Percentiles rank a stretch among this genome's conserved stretches.
Conservation (phyloP, 1,284 basidiomycete species). For the Quambalaria eucalypti region DNA sequence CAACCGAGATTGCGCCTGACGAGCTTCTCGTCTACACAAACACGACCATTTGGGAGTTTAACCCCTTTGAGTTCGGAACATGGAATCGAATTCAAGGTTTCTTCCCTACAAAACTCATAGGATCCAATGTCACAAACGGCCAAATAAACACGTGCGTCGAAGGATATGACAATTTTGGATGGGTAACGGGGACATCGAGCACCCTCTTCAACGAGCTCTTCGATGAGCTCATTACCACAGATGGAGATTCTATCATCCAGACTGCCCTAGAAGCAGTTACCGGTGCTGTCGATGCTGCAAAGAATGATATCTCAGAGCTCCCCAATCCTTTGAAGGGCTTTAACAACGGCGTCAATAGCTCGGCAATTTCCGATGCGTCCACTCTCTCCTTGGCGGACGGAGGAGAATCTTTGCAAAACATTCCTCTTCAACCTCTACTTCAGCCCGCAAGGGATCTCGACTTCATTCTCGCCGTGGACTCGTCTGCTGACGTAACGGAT, state of each 20-base stretch:
- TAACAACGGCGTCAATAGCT: constrained; percentile 6
- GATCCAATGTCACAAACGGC: constrained; percentile 29
- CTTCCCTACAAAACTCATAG: constrained; percentile 38
- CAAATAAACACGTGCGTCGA: constrained; percentile 18
- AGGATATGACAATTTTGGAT: constrained; percentile 38
- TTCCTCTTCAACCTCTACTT: constrained; percentile 60
- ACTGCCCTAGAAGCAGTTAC: constrained; percentile 24
- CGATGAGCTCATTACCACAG: constrained; percentile 15
- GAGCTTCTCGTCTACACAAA: constrained; percentile 49
- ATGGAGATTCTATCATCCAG: constrained; percentile 20
- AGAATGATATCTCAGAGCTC: constrained; percentile 50
- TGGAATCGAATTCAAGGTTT: constrained; percentile 48
- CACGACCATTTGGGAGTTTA: constrained; percentile 50
- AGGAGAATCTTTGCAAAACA: constrained; percentile 51
- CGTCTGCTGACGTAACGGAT: constrained; percentile 53
- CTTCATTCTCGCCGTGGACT: constrained; percentile 62
- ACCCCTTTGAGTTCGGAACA: constrained; percentile 51
- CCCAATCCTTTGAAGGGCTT: constrained; percentile 50
- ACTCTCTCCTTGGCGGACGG: constrained; percentile 39
- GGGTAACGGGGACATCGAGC: constrained; percentile 34
- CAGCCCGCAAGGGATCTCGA: constrained; percentile 60
- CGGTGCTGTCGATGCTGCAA: constrained; percentile 21
- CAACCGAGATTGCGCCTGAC: constrained; percentile 51
- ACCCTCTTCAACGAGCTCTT: constrained; percentile 49
- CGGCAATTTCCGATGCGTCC: constrained; percentile 1